phyloP scores from a whole-genome alignment of 305 asterid genomes.

The Fraxinus baroniana region DNA sequence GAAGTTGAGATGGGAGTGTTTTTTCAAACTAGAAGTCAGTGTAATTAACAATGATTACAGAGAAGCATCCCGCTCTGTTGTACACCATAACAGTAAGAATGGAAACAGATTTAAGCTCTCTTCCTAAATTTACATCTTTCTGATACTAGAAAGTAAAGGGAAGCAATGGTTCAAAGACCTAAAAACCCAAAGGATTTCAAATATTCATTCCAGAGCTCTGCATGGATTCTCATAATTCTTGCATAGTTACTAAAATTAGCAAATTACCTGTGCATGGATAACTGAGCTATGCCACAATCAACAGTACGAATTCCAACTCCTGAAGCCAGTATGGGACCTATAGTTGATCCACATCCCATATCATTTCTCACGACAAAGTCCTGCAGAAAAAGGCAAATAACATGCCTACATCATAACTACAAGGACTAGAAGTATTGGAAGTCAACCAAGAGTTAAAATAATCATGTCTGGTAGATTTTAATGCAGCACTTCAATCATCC shows the following conservation, averaged over 20 bases:
- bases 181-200: background rate
- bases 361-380: constrained; percentile 91
- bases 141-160: background rate
- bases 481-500: background rate
- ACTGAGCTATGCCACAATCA: constrained; percentile 97
- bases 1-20: background rate
- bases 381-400: constrained; percentile 33
- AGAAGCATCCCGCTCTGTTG: background rate
- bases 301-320: constrained; percentile 95
- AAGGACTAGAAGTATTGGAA: background rate
- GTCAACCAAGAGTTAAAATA: background rate
- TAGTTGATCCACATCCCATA: constrained; percentile 98
- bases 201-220: background rate
- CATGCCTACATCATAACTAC: background rate
- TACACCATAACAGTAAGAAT: background rate
- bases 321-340: constrained; percentile 94
- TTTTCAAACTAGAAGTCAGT: background rate
- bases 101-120: background rate
- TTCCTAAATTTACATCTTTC: background rate
- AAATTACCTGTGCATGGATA: constrained; percentile 91
- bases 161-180: background rate
- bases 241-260: background rate
- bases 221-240: background rate
- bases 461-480: background rate
- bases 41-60: background rate